phyloP scores from a whole-genome alignment of 2,329 filamentous ascomycete species.

The Fusarium bactridioides region DNA sequence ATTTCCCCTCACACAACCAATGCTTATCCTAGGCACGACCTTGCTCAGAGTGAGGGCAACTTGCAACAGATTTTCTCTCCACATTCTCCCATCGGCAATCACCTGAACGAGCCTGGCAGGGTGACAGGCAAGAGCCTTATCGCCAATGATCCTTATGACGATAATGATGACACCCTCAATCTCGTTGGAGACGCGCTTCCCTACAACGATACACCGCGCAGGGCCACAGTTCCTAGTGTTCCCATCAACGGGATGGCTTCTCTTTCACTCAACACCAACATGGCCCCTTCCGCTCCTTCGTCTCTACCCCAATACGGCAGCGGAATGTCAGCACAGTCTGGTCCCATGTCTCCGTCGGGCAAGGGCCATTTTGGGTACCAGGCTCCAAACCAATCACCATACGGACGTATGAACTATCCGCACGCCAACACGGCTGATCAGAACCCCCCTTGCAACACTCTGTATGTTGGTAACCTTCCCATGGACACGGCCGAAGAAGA shows the following conservation, averaged over 20 bases:
- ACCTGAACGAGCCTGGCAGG: slow-evolving; percentile 67
- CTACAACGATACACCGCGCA: slow-evolving; percentile 62
- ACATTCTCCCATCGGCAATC: slow-evolving; percentile 76
- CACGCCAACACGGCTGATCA: slow-evolving; percentile 94
- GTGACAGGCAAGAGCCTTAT: slow-evolving; percentile 76
- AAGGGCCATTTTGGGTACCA: slow-evolving; percentile 31
- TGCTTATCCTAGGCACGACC: slow-evolving; percentile 61
- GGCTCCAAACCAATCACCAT: slow-evolving; percentile 61
- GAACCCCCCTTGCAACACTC: slow-evolving; percentile 96
- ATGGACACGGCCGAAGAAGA: slow-evolving; percentile 94
- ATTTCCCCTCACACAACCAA: slow-evolving; percentile 68
- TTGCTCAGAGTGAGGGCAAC: slow-evolving; percentile 64
- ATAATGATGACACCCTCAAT: slow-evolving; percentile 74
- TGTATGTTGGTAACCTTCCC: slow-evolving; percentile 97
- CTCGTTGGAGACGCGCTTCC: slow-evolving; percentile 74
- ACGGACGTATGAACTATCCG: slow-evolving; percentile 73
- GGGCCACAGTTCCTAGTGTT: slow-evolving; percentile 75
- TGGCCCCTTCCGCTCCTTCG: slow-evolving; percentile 56
- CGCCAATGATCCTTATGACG: slow-evolving; percentile 66
- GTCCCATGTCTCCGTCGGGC: slow-evolving; percentile 12
- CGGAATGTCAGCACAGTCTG: slow-evolving; percentile 50
- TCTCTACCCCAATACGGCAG: slow-evolving; percentile 59
- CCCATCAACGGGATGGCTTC: slow-evolving; percentile 73
- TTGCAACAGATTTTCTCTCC: slow-evolving; percentile 73
- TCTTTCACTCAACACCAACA: slow-evolving; percentile 75